phyloP scores from a whole-genome alignment of 208 protist genomes.

The Perkinsela sp. region DNA sequence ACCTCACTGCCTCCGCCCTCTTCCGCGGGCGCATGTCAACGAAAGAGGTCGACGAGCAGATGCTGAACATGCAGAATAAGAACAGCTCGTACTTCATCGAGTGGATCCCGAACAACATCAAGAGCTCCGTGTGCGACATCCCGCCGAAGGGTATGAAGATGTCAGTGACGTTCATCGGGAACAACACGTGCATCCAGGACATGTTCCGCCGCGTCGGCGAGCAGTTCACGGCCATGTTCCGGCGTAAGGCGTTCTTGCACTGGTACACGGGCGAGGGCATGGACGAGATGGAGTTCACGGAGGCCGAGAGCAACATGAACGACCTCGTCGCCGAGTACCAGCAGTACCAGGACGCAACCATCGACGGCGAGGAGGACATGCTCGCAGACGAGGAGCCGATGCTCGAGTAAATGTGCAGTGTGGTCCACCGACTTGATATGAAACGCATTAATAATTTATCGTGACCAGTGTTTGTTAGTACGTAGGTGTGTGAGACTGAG shows the following conservation, averaged over 20 bases:
- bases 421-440: too few relatives aligned
- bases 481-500: too few relatives aligned
- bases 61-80: conserved; percentile 76
- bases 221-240: conserved; percentile 5
- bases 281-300: conserved; percentile 75
- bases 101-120: conserved; percentile 78
- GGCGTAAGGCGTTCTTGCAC: conserved; percentile 54
- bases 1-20: conserved; percentile 36
- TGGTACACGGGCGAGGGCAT: conserved; percentile 84
- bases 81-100: conserved; percentile 84
- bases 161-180: conserved; percentile 65
- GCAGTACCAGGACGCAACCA: conserved; percentile 5
- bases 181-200: conserved; percentile 72
- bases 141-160: conserved; percentile 40
- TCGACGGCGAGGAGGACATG: conserved; percentile 1
- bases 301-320: conserved; percentile 71
- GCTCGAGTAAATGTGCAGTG: not conserved
- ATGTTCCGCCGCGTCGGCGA: conserved; percentile 70
- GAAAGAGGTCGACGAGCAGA: conserved; percentile 87
- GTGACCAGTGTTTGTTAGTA: too few relatives aligned
- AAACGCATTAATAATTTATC: too few relatives aligned
- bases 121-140: conserved; percentile 41
- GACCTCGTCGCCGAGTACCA: conserved; percentile 20
- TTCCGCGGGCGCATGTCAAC: conserved; percentile 76
- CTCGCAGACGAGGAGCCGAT: not conserved